These are phyloP conservation scores for Capsella bursapastoris DNA, from an alignment of 345 rosid species.

Conservation along the genomic window DNA sequence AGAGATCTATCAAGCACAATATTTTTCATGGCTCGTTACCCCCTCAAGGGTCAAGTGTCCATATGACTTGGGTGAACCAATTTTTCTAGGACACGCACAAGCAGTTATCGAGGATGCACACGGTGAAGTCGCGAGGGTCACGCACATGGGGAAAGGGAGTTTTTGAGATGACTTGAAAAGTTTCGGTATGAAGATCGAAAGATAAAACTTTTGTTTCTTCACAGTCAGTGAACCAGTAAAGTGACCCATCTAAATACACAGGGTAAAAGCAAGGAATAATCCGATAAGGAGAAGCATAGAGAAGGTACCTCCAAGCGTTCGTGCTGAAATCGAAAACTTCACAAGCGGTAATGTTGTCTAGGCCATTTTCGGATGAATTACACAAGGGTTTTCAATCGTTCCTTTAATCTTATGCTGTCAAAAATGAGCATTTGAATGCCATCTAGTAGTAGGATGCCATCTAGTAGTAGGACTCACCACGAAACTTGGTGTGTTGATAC, in stretches of 20 bases:
- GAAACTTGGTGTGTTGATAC: no score
- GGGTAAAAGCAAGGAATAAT: neutral
- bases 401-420: no score
- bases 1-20: neutral
- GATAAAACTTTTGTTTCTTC: neutral
- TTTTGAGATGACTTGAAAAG: neutral
- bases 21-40: neutral
- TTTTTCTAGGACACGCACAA: neutral
- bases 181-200: neutral
- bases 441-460: no score
- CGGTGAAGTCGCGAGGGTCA: neutral
- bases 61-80: neutral
- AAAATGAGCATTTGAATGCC: no score
- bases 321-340: slow-evolving; percentile 6
- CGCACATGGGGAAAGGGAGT: neutral
- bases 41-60: neutral
- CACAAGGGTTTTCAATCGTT: no score
- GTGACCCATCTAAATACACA: neutral
- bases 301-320: slow-evolving; percentile 1
- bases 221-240: neutral
- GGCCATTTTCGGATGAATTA: neutral
- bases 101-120: neutral
- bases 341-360: neutral
- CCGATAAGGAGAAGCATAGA: neutral
- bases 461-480: no score